These are phyloP conservation scores for Periconia digitata DNA, from an alignment of 2,329 filamentous ascomycete species.

Conservation along the genomic window DNA sequence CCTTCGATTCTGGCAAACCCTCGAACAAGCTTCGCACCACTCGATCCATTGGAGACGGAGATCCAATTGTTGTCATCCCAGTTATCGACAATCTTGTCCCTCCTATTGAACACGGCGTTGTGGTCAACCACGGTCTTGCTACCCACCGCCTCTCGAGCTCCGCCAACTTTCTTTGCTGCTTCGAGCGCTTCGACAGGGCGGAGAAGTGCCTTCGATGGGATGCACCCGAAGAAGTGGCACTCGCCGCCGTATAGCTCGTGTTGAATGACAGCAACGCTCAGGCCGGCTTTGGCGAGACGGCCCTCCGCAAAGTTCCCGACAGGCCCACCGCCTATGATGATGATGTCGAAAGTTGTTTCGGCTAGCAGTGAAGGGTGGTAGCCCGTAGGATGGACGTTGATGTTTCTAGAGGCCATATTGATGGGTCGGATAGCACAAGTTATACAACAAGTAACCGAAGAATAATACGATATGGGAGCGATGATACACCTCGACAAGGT, in stretches of 20 bases:
- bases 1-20: slow-evolving; percentile 8
- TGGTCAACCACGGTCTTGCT: slow-evolving; percentile 4
- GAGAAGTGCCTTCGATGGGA: slow-evolving; percentile 13
- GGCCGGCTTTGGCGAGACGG: slow-evolving; percentile 2
- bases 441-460: too few species aligned
- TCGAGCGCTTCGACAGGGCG: slow-evolving; percentile 12
- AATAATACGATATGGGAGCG: too few species aligned
- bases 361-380: neutral
- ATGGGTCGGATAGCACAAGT: neutral
- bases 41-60: neutral
- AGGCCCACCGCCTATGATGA: slow-evolving; percentile 1
- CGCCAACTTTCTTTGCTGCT: slow-evolving; percentile 10
- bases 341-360: neutral
- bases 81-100: slow-evolving; percentile 2
- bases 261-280: slow-evolving; percentile 1
- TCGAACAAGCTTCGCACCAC: slow-evolving; percentile 3
- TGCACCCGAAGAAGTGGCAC: slow-evolving; percentile 11
- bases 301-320: neutral
- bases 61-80: neutral
- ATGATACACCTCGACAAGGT: too few species aligned
- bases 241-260: slow-evolving; percentile 13
- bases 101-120: slow-evolving; percentile 9
- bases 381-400: slow-evolving; percentile 1
- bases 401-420: neutral
- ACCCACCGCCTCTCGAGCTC: slow-evolving; percentile 6